phyloP scores from a whole-genome alignment of 2,329 filamentous ascomycete species.

The Ramichloridium luteum region DNA sequence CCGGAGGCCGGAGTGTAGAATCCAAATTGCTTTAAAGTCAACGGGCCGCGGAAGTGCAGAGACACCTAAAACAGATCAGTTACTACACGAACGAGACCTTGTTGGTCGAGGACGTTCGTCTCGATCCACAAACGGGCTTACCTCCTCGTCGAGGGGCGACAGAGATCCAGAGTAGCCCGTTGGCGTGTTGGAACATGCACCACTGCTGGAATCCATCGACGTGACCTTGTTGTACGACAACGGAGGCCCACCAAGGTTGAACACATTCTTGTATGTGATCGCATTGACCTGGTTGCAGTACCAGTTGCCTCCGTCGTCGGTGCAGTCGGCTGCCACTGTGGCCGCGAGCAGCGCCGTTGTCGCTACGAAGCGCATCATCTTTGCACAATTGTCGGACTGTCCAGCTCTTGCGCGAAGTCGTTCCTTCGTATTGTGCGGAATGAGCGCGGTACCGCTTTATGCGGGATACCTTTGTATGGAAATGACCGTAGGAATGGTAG shows the following conservation, averaged over 20 bases:
- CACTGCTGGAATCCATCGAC: constrained; percentile 44
- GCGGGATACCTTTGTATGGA: too few relatives aligned
- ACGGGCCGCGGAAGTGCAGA: constrained; percentile 58
- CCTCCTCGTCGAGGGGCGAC: constrained; percentile 58
- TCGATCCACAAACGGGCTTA: too few relatives aligned
- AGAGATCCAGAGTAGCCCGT: constrained; percentile 48
- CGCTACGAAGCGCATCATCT: constrained; percentile 23
- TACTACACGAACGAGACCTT: too few relatives aligned
- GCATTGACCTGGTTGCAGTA: constrained; percentile 54
- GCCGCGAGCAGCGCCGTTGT: constrained; percentile 22
- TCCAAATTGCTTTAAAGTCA: constrained; percentile 54
- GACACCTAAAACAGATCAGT: constrained; percentile 59
- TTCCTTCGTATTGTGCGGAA: too few relatives aligned
- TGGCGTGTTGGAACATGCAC: constrained; percentile 42
- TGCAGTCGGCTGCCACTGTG: constrained; percentile 17
- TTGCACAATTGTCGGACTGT: too few relatives aligned
- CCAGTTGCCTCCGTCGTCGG: constrained; percentile 42
- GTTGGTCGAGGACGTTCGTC: too few relatives aligned
- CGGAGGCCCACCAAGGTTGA: constrained; percentile 29
- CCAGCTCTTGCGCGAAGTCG: too few relatives aligned
- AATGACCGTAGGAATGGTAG: too few relatives aligned
- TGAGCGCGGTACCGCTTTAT: too few relatives aligned
- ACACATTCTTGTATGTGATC: constrained; percentile 47
- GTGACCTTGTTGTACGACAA: constrained; percentile 51
- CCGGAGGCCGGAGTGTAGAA: constrained; percentile 46